phyloP scores from a whole-genome alignment of 2,329 filamentous ascomycete genomes.

The Colletotrichum salicis region DNA sequence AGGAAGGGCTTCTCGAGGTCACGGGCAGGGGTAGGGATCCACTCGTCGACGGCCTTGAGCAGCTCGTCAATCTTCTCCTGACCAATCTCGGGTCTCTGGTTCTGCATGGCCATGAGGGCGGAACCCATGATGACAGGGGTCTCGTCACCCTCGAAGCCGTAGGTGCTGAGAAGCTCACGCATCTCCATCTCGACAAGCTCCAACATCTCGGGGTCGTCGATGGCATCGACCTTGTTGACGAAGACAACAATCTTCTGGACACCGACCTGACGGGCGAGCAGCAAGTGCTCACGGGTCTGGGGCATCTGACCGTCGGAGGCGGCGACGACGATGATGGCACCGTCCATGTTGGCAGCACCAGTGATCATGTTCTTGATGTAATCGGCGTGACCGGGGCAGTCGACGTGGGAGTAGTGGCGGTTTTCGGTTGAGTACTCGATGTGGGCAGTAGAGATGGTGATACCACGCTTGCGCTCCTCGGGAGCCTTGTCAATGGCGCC shows the following conservation, averaged over 20 bases:
- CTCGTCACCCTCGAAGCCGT: constrained; percentile 98
- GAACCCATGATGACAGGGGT: constrained; percentile 98
- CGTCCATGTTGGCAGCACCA: constrained; percentile 99
- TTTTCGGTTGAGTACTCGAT: constrained; percentile 96
- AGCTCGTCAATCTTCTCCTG: constrained; percentile 90
- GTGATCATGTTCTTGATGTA: constrained; percentile 99
- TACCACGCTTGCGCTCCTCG: constrained; percentile 99
- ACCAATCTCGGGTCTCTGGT: constrained; percentile 88
- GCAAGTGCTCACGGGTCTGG: constrained; percentile 97
- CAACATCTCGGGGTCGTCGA: constrained; percentile 99
- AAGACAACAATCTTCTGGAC: constrained; percentile 98
- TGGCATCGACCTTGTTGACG: constrained; percentile 98
- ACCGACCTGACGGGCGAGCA: constrained; percentile 97
- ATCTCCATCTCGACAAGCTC: constrained; percentile 99
- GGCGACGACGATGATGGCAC: constrained; percentile 97
- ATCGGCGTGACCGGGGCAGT: constrained; percentile 99
- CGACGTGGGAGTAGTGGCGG: constrained; percentile 99
- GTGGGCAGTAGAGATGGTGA: constrained; percentile 98
- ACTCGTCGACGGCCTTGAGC: constrained; percentile 86
- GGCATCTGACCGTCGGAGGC: constrained; percentile 99
- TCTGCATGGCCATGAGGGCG: constrained; percentile 92
- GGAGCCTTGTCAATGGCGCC: constrained; percentile 98
- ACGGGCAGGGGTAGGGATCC: constrained; percentile 96
- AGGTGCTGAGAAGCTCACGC: constrained; percentile 91
- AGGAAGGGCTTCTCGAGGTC: constrained; percentile 98